Evolutionary conservation across 305 asterid genomes (phyloP), one percentile per base, ranked within the genome.

Genomic region (Fraxinus baroniana): DNA sequence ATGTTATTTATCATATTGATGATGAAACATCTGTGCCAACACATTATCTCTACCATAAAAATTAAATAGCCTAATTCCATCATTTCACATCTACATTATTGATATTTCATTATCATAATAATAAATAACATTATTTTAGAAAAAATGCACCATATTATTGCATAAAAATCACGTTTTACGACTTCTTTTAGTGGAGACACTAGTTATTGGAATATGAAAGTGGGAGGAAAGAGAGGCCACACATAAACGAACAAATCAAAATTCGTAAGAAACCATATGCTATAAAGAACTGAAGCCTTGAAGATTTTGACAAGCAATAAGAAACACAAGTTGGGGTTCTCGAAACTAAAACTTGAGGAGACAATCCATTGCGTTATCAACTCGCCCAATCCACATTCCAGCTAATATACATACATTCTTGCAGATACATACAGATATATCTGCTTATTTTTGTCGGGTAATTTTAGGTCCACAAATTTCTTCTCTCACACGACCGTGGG

Each of bases 391-490:
- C 79, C 80, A 74, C 36, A 3, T 18, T 20, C 77, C 82, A 84
- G 41, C 86, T 10, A 64, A 81, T 46, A 39, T 39, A 20, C 28
- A 39, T 81, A 64, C 72, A 84, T 78, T 77, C 66, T 64, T 26
- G 32, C 75, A 7, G 33, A 49, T 76, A 73, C 60, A 36, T 52
- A 80, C 33, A 80, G 2, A 55, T 9, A 52, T 57, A 79, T 28
- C 41, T 62, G 77, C 36, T 41, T n/a, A 81, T 32, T 74, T 52
- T 28, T 78, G 66, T 62, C 24, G 17, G 72, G 5, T 84, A 57
- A 72, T 82, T 33, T 28, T 30, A 30, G 49, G 83, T 84, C 88
- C 93, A 86, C 88, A 78, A 78, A 77, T 79, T 79, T 82, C 79
- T 57, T 41, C 52, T 60, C 78, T 76, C 83, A 77, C 84, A 6